Evolutionary conservation across 768 basidiomycete species (phyloP), one percentile per base, ranked within the genome.

Genomic region (Pilatotrama ljubarskyi): DNA sequence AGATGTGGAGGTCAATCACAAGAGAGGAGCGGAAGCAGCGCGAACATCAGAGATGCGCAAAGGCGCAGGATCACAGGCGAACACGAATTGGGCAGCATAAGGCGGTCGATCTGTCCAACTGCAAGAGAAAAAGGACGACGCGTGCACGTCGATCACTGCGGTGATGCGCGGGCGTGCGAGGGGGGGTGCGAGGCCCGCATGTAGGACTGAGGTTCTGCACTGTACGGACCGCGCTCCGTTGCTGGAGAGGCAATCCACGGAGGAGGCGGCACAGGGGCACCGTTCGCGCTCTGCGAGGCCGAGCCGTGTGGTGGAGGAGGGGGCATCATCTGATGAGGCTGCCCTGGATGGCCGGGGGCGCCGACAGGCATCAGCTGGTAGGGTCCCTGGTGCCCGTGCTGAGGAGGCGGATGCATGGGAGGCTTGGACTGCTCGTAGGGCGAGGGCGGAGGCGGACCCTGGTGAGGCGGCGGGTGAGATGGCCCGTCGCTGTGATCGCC

Each of bases 101-200:
- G 20, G 35, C 5, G 35, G 8, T 36, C 50, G 20, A 51, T 37
- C 36, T 37, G 55, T 57, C 55, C 55, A 35, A 48, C 35, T 14
- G 47, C n/a, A 52, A 44, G 32, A 37, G 6, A 43, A 40, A 14
- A 18, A 20, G 7, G 3, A 32, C 24, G 35, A 10, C 8, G 17
- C 40, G n/a, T 18, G 2, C 22, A 18, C 43, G 55, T 25, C 41
- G 46, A 58, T 65, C 61, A 68, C 64, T 71, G 29, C 67, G 76
- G 75, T 9, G 76, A 76, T 5, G 73, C 70, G 10, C 72, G 74
- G 9, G 71, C 74, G 51, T 76, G 76, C 51, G 72, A 73, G 26
- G 77, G 73, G 41, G 68, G 61, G 55, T 80, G 80, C 42, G 80
- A 77, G 35, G 77, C 74, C 17, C 80, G 74, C 68, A 81, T 74